Base-by-base conservation (phyloP, 2,329 filamentous ascomycete genomes). In the Aureobasidium sp. region DNA sequence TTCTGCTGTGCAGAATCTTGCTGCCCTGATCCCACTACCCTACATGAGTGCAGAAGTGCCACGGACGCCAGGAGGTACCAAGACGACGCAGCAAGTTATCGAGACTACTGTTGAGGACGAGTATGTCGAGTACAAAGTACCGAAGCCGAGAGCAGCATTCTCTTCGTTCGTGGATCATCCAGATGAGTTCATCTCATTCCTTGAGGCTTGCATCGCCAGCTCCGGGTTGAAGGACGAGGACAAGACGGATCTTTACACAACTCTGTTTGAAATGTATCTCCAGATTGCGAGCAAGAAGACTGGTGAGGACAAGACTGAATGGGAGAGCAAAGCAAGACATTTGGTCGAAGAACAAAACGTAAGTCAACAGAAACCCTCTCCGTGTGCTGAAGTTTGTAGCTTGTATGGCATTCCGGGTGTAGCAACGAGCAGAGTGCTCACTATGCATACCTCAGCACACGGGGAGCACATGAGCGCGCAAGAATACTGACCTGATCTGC, bases 251-350 rank as follows among this genome's bases (percentile, higher is more conserved):
- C 81, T 99, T 17, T 94, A 94, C 70, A 97, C 93, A 0, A 97
- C 95, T 0, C 75, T 99, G 15, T 97, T 99, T 71, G 95, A 99
- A 74, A 97, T 99, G 89, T 99, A 97, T 71, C 79, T 99, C 9
- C 89, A 96, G 73, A 94, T 91, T 68, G 89, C 93, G 26, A 88
- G 86, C 63, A 84, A 87, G 63, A 87, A 87, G 70, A 89, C 87
- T 69, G 87, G 87, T 74, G 71, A 74, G 37, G 82, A 91, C 65
- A 86, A 87, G 66, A 84, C 88, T 68, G 84, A 88, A 66, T 99
- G 94, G 93, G 91, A 97, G 71, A 82, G 81, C 47, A 97, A 95
- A 72, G 94, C 94, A 0, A 96, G 94, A 77, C 87, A 85, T 65
- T 82, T 97, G 27, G 92, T 99, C 62, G 87, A 94, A 70, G 86